A percentile compares a stretch with the other conserved stretches of the same genome.
Evolutionary conservation across 1,284 basidiomycete species (phyloP).

Genomic region (Fomitopsis schrenkii): DNA sequence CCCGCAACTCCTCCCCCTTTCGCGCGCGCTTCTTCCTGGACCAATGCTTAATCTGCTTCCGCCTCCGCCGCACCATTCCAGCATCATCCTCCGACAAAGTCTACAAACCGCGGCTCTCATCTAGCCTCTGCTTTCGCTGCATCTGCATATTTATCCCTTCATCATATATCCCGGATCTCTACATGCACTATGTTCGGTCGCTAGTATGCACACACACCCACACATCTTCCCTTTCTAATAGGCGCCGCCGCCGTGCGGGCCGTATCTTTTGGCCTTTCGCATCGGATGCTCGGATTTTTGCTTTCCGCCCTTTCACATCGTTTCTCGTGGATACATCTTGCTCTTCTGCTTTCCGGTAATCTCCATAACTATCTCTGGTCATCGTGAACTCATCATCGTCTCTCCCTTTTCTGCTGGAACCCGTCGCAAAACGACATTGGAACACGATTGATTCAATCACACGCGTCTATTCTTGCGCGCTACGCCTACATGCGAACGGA

Average conservation of each 20-base stretch:
- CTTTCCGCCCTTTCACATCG: background rate
- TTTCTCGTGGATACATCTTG: slow-evolving; percentile 18
- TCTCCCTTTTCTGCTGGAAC: slow-evolving; percentile 10
- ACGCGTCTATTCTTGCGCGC: slow-evolving; percentile 7
- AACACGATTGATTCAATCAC: slow-evolving; percentile 3
- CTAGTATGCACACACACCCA: background rate
- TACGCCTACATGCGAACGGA: background rate
- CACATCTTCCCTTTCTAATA: background rate
- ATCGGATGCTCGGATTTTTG: background rate
- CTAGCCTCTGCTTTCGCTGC: slow-evolving; percentile 20
- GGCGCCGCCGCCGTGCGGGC: background rate
- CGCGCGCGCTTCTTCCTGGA: slow-evolving; percentile 17
- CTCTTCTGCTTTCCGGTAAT: slow-evolving; percentile 11
- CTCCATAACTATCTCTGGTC: slow-evolving; percentile 10
- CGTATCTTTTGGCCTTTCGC: background rate
- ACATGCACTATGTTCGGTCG: background rate
- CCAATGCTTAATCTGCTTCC: slow-evolving; percentile 19
- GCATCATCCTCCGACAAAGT: slow-evolving; percentile 42
- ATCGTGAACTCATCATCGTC: slow-evolving; percentile 15
- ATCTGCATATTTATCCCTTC: slow-evolving; percentile 5
- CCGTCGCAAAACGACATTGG: background rate
- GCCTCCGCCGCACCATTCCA: slow-evolving; percentile 26
- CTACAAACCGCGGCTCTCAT: slow-evolving; percentile 42
- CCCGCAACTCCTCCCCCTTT: slow-evolving; percentile 21
- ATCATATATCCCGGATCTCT: slow-evolving; percentile 4